Conservation (phyloP, 345 rosid species). For the Gossypium anomalum region DNA sequence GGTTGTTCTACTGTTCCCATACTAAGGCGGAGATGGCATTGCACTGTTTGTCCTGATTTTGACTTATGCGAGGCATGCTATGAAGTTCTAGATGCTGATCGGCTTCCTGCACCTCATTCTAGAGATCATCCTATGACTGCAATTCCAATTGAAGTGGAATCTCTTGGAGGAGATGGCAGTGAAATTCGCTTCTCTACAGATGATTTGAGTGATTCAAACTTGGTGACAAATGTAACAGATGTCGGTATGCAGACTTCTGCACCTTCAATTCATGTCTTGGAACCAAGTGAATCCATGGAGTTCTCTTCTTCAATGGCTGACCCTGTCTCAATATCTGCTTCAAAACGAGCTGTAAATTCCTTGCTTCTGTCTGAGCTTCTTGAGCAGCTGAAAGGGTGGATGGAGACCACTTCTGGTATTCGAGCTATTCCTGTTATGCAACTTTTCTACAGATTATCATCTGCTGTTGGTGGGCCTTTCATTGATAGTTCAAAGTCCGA, state of each 20-base stretch:
- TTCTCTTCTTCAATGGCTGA: conserved; percentile 70
- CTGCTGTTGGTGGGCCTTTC: conserved; percentile 94
- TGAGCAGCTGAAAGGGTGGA: conserved; percentile 92
- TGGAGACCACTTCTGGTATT: conserved; percentile 76
- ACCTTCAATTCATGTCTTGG: conserved; percentile 91
- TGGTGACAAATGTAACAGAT: conserved; percentile 44
- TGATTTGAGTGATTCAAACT: conserved; percentile 55
- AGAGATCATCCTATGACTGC: conserved; percentile 97
- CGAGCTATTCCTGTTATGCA: conserved; percentile 94
- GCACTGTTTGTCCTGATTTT: conserved; percentile 96
- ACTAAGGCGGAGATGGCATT: conserved; percentile 95
- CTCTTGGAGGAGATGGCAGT: conserved; percentile 77
- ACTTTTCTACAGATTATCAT: conserved; percentile 88
- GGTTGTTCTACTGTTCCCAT: conserved; percentile 98
- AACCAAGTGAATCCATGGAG: conserved; percentile 77
- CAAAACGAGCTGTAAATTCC: conserved; percentile 87
- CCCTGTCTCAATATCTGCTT: conserved; percentile 85
- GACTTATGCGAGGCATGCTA: conserved; percentile 95
- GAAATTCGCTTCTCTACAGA: conserved; percentile 77
- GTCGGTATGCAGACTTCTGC: conserved; percentile 52
- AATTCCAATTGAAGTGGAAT: conserved; percentile 86
- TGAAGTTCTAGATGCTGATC: conserved; percentile 77
- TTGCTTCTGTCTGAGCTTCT: conserved; percentile 89
- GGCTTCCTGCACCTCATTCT: conserved; percentile 88
- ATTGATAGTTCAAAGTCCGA: conserved; percentile 88